Evolutionary conservation across 2,329 filamentous ascomycete species (phyloP), one percentile per base, ranked within the genome.

Genomic region (Penicillium sp.): DNA sequence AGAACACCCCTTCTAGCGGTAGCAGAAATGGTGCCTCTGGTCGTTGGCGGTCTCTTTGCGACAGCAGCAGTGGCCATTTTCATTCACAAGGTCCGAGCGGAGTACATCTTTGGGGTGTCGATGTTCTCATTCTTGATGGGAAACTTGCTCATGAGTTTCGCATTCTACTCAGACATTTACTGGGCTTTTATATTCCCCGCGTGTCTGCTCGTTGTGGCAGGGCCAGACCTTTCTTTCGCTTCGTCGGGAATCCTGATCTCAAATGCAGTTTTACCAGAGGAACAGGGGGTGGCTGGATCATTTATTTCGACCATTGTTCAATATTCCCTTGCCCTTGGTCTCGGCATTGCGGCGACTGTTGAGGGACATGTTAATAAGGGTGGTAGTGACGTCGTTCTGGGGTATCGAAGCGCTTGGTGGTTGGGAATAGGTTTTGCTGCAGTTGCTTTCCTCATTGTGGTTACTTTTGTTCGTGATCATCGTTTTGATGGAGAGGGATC

Each of bases 271-370:
- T 45, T 47, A 3, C 62, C 57, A 17, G 54, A 59, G 28, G 62
- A 70, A 39, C 66, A 70, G 37, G 67, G 67, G 10, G 59, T 69
- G 35, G 65, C 62, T 0, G 66, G 64, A 16, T 51, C 44, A 0
- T 45, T 59, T 12, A 41, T 69, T 27, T 66, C 61, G 25, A 69
- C 65, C 0, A 51, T 68, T 0, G 62, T 68, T 11, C 68, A 69
- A 35, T 69, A 70, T 48, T 60, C 56, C 16, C 68, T 69, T 22
- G 62, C 60, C 8, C 57, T 68, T 15, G 66, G 65, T 3, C 48
- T 70, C 14, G 67, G 67, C 0, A 61, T 70, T 33, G 66, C 65
- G 8, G 66, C 65, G 0, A 69, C 65, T 0, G 63, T 69, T 1
- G 66, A 69, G 42, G 55, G 51, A 5, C 52, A 68, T 34, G 52